Evolutionary conservation across 106 monocot species (phyloP).

Genomic region (Vanilla planifolia): DNA sequence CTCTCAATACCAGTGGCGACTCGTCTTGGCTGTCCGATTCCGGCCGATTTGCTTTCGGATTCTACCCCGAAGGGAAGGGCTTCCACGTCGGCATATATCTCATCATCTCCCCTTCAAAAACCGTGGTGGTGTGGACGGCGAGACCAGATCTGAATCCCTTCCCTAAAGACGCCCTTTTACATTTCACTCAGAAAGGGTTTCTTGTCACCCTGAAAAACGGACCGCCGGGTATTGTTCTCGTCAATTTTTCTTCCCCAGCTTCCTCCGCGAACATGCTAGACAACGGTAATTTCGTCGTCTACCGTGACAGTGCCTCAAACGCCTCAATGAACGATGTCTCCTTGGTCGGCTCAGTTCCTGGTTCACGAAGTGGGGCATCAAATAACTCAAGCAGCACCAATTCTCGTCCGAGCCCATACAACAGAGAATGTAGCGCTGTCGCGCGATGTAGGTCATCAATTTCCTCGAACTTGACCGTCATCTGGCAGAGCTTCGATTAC

Average conservation of each 20-base stretch:
- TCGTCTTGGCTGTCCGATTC: neutral
- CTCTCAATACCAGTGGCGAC: neutral
- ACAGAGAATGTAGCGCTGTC: neutral
- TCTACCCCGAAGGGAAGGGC: neutral
- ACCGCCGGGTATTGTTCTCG: neutral
- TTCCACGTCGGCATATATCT: neutral
- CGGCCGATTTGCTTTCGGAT: neutral
- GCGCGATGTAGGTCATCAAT: neutral
- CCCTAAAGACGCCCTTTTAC: neutral
- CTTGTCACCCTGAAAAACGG: neutral
- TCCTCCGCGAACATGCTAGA: neutral
- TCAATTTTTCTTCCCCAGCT: neutral
- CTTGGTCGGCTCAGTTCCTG: neutral
- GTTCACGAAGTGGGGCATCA: neutral
- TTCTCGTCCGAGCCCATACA: no score
- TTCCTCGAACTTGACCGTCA: neutral
- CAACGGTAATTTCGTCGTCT: neutral
- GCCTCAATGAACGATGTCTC: neutral
- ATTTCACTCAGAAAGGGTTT: neutral
- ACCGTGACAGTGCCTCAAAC: neutral
- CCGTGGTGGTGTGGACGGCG: conserved; percentile 2
- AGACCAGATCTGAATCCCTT: neutral
- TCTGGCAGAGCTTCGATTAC: neutral
- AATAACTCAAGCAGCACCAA: no score
- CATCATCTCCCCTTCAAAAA: neutral